Percentiles rank a stretch among this genome's conserved stretches.
Evolutionary conservation across 768 basidiomycete genomes (phyloP).

Genomic region (Amanita molliuscula): DNA sequence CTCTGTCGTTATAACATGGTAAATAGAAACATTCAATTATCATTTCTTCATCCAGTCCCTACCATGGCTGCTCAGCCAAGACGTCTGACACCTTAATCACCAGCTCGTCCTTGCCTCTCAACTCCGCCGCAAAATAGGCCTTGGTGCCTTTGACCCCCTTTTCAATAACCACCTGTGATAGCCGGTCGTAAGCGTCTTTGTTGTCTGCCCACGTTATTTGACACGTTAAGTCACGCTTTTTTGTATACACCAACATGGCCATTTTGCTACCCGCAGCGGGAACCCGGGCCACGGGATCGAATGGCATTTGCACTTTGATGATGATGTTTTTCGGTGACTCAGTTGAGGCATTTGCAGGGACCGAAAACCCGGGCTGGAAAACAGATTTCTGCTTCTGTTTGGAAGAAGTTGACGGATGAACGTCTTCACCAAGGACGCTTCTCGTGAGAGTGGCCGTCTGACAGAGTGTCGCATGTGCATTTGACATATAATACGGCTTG

Average conservation of each 20-base stretch:
- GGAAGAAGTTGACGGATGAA: neutral
- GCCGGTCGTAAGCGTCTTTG: neutral
- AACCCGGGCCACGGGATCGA: neutral
- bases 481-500: neutral
- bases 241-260: neutral
- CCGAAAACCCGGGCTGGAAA: neutral
- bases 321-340: neutral
- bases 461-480: neutral
- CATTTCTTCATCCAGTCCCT: too few relatives aligned
- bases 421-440: neutral
- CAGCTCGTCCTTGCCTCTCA: neutral
- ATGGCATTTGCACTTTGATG: neutral
- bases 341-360: neutral
- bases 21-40: too few relatives aligned
- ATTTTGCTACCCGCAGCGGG: neutral
- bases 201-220: neutral
- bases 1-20: too few relatives aligned
- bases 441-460: neutral
- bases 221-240: neutral
- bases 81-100: neutral
- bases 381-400: neutral
- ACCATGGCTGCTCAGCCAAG: neutral
- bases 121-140: neutral
- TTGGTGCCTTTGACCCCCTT: neutral
- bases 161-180: neutral